Evolutionary conservation across 495 filamentous ascomycete genomes (phyloP).

Genomic region (Aspergillus campestris): DNA sequence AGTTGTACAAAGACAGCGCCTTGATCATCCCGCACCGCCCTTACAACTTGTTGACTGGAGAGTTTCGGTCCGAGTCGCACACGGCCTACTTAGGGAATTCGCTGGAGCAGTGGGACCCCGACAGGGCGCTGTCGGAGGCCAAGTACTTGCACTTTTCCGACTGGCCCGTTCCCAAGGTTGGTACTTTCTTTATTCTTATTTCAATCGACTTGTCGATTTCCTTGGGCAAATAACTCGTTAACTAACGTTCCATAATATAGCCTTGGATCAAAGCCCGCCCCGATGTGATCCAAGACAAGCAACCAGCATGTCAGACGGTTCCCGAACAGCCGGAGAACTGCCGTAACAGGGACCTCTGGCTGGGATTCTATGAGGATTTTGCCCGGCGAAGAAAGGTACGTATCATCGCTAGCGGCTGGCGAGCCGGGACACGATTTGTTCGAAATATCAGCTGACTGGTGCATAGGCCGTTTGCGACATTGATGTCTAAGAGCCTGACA

Average conservation of each 20-base stretch:
- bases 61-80: constrained; percentile 50
- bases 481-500: too few relatives aligned
- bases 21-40: constrained; percentile 58
- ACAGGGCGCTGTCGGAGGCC: constrained; percentile 46
- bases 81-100: constrained; percentile 46
- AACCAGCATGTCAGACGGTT: neutral
- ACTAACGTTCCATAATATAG: neutral
- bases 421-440: too few relatives aligned
- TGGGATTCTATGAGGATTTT: constrained; percentile 6
- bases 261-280: neutral
- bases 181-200: neutral
- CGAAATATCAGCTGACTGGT: too few relatives aligned
- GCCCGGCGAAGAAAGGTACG: constrained; percentile 1
- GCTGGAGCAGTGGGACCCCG: constrained; percentile 50
- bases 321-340: neutral
- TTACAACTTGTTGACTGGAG: constrained; percentile 53
- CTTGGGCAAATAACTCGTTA: too few relatives aligned
- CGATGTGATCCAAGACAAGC: neutral
- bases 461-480: too few relatives aligned
- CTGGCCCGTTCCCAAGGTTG: constrained; percentile 56
- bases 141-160: constrained; percentile 65
- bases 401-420: too few relatives aligned
- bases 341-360: constrained; percentile 1
- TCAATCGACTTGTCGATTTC: neutral
- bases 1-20: constrained; percentile 48